Base-by-base conservation (phyloP, 371 early-diverging fungal species). In the Cokeromyces recurvatus region DNA sequence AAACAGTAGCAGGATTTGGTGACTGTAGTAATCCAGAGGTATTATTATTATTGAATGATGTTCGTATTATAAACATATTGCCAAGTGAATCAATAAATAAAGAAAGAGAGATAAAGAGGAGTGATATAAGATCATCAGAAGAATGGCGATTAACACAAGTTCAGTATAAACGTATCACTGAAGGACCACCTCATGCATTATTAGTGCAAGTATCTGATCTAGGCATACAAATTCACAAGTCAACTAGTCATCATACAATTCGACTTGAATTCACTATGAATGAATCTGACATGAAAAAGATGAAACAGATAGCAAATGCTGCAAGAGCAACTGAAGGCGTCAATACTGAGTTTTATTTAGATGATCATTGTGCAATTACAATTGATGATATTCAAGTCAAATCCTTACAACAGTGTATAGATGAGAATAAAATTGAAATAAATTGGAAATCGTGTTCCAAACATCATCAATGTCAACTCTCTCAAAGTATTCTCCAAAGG, bases 1-100 rank as follows among this genome's bases (percentile, higher is more conserved):
- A 55, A 24, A 67, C 69, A 0, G 55, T 74, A 25, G 71, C 73
- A 36, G 74, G 74, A 3, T 73, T 74, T 57, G 62, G 64, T 7
- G 69, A 66, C 3, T 29, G 50, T 2, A 50, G 37, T 27, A 50
- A 40, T 27, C 51, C 58, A 12, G 77, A 77, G 43, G 62, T 77
- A 2, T 42, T 70, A 10, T 29, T 77, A 23, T 36, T 57, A 11
- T 55, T 77, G 17, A 57, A 67, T 17, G 74, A 77, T 55, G 57
- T 77, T 15, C 57, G 78, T 4, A 14, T 55, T 4, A 20, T 50
- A 6, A 60, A 64, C 38, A 23, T 74, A 25, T 20, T 66, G n/a
- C 52, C 47, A n/a, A 49, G 62, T 2, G 42, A 54, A 55, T 23
- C 35, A 19, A 39, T 38, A 15, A 32, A 51, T n/a, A n/a, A n/a